Percentiles rank a stretch among this genome's conserved stretches.
phyloP scores from a whole-genome alignment of 1,284 basidiomycete genomes.

The Heliocybe sulcata region DNA sequence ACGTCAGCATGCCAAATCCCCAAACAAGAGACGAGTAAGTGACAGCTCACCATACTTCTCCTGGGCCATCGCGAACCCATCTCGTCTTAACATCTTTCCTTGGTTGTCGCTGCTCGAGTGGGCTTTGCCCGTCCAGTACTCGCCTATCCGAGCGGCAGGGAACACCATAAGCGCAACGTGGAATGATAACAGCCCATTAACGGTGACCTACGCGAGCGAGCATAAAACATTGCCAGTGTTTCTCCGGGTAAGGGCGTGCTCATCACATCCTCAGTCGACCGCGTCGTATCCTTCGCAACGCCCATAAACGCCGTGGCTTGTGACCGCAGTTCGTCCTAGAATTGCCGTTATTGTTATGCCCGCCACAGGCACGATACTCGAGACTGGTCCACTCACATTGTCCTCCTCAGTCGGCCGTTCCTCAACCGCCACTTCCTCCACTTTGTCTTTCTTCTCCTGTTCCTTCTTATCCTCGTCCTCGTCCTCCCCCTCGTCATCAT shows the following conservation, averaged over 20 bases:
- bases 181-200: too few relatives aligned
- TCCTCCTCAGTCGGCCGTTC: slow-evolving; percentile 13
- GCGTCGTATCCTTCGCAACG: slow-evolving; percentile 56
- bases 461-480: slow-evolving; percentile 21
- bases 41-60: slow-evolving; percentile 52
- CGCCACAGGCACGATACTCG: background rate
- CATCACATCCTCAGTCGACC: slow-evolving; percentile 66
- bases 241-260: slow-evolving; percentile 89
- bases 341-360: background rate
- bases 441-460: slow-evolving; percentile 12
- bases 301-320: slow-evolving; percentile 72
- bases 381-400: slow-evolving; percentile 13
- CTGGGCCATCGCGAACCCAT: slow-evolving; percentile 72
- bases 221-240: slow-evolving; percentile 80
- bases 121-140: slow-evolving; percentile 81
- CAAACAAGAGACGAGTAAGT: slow-evolving; percentile 2
- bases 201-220: slow-evolving; percentile 66
- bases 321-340: slow-evolving; percentile 46
- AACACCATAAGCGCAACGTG: too few relatives aligned
- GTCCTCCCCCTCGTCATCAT: slow-evolving; percentile 31
- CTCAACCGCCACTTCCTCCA: slow-evolving; percentile 7
- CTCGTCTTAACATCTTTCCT: slow-evolving; percentile 76
- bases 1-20: too few relatives aligned
- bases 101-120: slow-evolving; percentile 53
- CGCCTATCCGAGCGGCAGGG: too few relatives aligned